Evolutionary conservation across 257 asterid genomes (phyloP), one percentile per base, ranked within the genome.

Genomic region (Solanum bulbocastanum): DNA sequence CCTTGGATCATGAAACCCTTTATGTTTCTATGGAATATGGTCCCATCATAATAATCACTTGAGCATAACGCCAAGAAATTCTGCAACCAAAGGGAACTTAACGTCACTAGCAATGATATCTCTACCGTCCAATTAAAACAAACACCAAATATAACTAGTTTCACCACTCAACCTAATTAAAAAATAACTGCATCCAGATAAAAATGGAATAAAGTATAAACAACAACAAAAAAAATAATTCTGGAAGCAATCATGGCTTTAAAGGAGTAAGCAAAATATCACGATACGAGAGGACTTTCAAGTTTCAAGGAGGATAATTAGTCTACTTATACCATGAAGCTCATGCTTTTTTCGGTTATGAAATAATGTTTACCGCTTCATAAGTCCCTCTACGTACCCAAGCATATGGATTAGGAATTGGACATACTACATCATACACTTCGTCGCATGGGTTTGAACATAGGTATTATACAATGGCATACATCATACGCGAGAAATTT

Each of bases 1-100:
- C 98, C 99, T 94, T 97, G 99, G 90, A 97, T 95, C 98, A 97
- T 97, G 94, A 97, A 97, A 72, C 94, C 96, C 91, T 97, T 95
- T 27, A 97, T 97, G 85, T 97, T 97, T 90, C 99, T 93, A 86
- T 97, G 99, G 75, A 97, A 97, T 92, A 95, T 93, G 90, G 99
- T 97, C 62, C 96, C 98, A 87, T 97, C 99, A 35, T 97, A 97
- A 89, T 95, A 96, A 86, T 98, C 96, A 91, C 98, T 96, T 25
- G 99, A 98, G 87, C 95, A 94, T 16, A 95, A 90, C 25, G 98
- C 99, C 95, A 97, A 89, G 91, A 96, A 96, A 91, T 96, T 96
- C 98, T 97, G 98, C 88, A 90, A 25, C 25, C 65, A 90, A 90
- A 89, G 12, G 62, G 81, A 16, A 44, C 78, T 58, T 37, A 27